Evolutionary conservation across 2,329 filamentous ascomycete species (phyloP).

Genomic region (Cladophialophora yegresii): DNA sequence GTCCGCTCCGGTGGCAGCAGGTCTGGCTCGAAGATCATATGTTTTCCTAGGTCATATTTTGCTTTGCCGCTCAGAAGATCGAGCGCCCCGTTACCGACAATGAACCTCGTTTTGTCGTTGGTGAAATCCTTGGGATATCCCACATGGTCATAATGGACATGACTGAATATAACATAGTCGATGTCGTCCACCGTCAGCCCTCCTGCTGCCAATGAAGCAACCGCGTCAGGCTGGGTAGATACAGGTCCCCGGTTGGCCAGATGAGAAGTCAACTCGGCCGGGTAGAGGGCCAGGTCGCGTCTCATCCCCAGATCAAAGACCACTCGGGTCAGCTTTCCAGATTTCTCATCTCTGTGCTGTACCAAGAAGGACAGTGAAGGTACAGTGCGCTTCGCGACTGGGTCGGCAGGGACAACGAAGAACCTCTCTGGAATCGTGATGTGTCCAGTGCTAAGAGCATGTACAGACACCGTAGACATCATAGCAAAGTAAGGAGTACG

Average conservation of each 20-base stretch:
- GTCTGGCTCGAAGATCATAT: constrained; percentile 39
- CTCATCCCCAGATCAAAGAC: constrained; percentile 41
- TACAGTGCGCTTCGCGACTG: constrained; percentile 35
- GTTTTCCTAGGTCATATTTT: constrained; percentile 32
- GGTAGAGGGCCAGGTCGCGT: constrained; percentile 36
- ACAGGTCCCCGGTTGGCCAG: constrained; percentile 37
- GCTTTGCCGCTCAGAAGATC: constrained; percentile 33
- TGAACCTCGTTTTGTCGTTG: constrained; percentile 41
- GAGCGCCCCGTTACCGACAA: constrained; percentile 42
- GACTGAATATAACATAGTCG: constrained; percentile 47
- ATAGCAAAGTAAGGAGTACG: neutral
- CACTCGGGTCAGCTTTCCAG: constrained; percentile 35
- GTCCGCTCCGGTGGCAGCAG: constrained; percentile 36
- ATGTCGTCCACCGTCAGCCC: constrained; percentile 44
- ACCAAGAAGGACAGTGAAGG: constrained; percentile 42
- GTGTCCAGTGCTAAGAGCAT: constrained; percentile 42
- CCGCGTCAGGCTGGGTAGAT: constrained; percentile 36
- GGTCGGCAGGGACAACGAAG: constrained; percentile 38
- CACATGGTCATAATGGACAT: constrained; percentile 43
- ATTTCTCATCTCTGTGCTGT: constrained; percentile 33
- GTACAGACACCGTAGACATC: constrained; percentile 41
- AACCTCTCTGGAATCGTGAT: constrained; percentile 39
- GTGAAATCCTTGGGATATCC: constrained; percentile 42
- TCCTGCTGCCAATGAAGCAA: constrained; percentile 42
- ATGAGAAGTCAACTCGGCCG: constrained; percentile 35